These are phyloP conservation scores for Hypoxylon sp. DNA, from an alignment of 2,329 filamentous ascomycete genomes.

Conservation along the genomic window DNA sequence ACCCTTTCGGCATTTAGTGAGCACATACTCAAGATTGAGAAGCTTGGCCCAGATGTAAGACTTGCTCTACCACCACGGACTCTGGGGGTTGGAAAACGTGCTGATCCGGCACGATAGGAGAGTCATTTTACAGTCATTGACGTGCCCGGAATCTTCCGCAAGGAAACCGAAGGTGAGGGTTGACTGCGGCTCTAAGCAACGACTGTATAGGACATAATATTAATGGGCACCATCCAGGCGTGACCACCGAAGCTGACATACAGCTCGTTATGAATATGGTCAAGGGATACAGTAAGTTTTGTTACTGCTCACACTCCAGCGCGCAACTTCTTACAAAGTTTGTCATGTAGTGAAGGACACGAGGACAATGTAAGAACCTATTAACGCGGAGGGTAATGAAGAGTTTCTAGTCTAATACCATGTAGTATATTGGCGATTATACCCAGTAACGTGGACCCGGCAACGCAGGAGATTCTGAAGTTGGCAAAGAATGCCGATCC, in stretches of 20 bases:
- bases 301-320: neutral
- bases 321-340: conserved; percentile 4
- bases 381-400: too few species aligned
- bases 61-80: neutral
- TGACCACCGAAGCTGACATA: conserved; percentile 60
- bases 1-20: conserved; percentile 57
- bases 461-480: conserved; percentile 55
- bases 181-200: neutral
- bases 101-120: conserved; percentile 46
- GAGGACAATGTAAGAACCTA: conserved; percentile 58
- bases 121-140: conserved; percentile 65
- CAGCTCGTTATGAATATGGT: conserved; percentile 61
- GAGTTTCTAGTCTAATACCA: conserved; percentile 7
- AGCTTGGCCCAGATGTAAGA: conserved; percentile 57
- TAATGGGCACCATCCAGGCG: conserved; percentile 43
- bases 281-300: conserved; percentile 54
- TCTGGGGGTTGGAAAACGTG: too few species aligned
- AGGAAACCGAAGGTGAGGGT: conserved; percentile 51
- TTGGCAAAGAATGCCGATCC: conserved; percentile 52
- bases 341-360: conserved; percentile 51
- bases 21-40: conserved; percentile 60
- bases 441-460: conserved; percentile 54
- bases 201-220: neutral
- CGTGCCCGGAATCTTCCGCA: conserved; percentile 65
- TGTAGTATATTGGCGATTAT: conserved; percentile 51